These are phyloP conservation scores for Oryza australiensis DNA, from an alignment of 176 grass and related monocot genomes.

Conservation along the genomic window DNA sequence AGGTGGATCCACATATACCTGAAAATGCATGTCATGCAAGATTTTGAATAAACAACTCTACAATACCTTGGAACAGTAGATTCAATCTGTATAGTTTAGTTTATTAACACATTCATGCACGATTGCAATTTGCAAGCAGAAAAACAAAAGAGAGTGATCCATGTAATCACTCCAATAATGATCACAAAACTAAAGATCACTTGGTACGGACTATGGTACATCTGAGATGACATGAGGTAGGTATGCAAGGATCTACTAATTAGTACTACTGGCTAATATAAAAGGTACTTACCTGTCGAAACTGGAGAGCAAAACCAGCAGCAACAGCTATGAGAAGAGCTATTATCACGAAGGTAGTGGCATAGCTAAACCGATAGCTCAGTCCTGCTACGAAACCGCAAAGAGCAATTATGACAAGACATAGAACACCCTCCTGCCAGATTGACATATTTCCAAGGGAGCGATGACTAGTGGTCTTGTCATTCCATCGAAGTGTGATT, in stretches of 20 bases:
- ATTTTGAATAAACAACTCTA: background rate
- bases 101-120: background rate
- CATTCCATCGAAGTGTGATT: slow-evolving; percentile 82
- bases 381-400: slow-evolving; percentile 73
- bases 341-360: slow-evolving; percentile 47
- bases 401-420: slow-evolving; percentile 65
- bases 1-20: slow-evolving; percentile 79
- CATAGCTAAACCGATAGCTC: slow-evolving; percentile 64
- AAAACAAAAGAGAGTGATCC: background rate
- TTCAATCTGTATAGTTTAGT: background rate
- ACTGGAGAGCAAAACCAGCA: slow-evolving; percentile 61
- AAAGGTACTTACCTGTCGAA: slow-evolving; percentile 63
- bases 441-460: slow-evolving; percentile 60
- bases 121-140: background rate
- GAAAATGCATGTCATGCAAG: slow-evolving; percentile 12
- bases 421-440: slow-evolving; percentile 77
- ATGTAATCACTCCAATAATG: background rate
- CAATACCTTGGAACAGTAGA: background rate
- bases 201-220: background rate
- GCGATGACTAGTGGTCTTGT: slow-evolving; percentile 46
- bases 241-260: background rate
- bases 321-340: slow-evolving; percentile 63
- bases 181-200: slow-evolving; percentile 5
- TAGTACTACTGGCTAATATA: background rate
- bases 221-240: background rate